These are phyloP conservation scores for Spergularia azorica DNA, from an alignment of 179 eudicot genomes.

Conservation along the genomic window DNA sequence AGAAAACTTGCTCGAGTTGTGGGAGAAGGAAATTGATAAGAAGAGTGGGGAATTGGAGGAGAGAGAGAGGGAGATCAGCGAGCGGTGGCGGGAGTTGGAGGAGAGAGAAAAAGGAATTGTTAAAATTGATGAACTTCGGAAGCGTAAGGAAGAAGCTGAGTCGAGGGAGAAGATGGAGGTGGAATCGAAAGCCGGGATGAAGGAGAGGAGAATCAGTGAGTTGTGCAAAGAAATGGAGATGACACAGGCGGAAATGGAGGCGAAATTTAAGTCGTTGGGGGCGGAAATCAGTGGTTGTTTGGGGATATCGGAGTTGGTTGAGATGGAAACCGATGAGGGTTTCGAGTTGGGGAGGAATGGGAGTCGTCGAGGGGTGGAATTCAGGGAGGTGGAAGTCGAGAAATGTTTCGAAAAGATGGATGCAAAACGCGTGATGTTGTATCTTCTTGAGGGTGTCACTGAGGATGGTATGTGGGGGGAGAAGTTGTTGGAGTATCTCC, in stretches of 20 bases:
- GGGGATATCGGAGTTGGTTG: not conserved
- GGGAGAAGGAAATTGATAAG: conserved; percentile 9
- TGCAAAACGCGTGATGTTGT: not conserved
- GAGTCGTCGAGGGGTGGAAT: not conserved
- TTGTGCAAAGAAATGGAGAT: not conserved
- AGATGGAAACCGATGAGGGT: not conserved
- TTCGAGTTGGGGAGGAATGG: not conserved
- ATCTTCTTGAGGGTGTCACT: not conserved
- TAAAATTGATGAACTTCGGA: not conserved
- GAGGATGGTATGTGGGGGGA: not conserved
- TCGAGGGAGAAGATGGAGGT: not conserved
- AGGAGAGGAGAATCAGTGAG: not conserved
- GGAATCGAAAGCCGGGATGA: no score
- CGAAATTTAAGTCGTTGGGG: not conserved
- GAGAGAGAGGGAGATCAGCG: not conserved
- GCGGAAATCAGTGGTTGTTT: not conserved
- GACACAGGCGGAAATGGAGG: not conserved
- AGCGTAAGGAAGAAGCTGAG: not conserved
- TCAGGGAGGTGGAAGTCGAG: no score
- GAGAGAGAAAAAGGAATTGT: not conserved
- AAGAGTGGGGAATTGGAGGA: not conserved
- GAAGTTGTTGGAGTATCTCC: not conserved
- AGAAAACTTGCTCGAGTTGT: not conserved
- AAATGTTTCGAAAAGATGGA: not conserved
- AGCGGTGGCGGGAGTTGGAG: not conserved